Base-by-base conservation (phyloP, 106 monocot species). In the Iris macrosiphon region DNA sequence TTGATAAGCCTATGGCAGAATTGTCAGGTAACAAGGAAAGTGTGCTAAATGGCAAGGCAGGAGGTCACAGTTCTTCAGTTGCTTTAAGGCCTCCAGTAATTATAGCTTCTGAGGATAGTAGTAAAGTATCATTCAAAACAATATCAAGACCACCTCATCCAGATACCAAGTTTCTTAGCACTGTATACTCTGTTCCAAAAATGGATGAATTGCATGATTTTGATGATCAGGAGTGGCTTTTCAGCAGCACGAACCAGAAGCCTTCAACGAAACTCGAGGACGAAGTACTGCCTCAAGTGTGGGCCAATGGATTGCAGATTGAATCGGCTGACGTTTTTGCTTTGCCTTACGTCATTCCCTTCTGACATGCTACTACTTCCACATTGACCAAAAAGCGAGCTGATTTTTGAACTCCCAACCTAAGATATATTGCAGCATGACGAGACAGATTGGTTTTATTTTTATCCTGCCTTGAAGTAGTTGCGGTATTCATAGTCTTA, bases 291-390 rank as follows among this genome's bases (percentile, higher is more conserved):
- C 59, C 68, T 1, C 64, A 56, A 53, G 89, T 90, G 30, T 90
- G 89, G 89, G 66, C 71, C 2, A n/a, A 66, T 48, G 64, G 80
- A 45, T 14, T 66, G 43, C 60, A 26, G 45, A 78, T 90, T 32
- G 75, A 80, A 14, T 34, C 52, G 3, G 62, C 61, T 3, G 80
- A 90, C 60, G 62, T 75, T 53, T 59, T 84, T 45, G 84, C 84
- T 49, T 32, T 90, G 48, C 89, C 89, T 10, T 90, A 90, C 52
- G 84, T 90, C 22, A 66, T 90, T 56, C 89, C 89, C 2, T 84
- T 72, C 59, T 90, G 73, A 78, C 44, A 7, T 19, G 18, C 15
- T 41, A 31, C 31, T 41, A 31, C 31, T n/a, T 41, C 2, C 16
- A 0, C 30, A 40, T 46, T n/a, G n/a, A n/a, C n/a, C n/a, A n/a